phyloP scores from a whole-genome alignment of 2,329 filamentous ascomycete species.

The Ophiocordyceps robertsii region DNA sequence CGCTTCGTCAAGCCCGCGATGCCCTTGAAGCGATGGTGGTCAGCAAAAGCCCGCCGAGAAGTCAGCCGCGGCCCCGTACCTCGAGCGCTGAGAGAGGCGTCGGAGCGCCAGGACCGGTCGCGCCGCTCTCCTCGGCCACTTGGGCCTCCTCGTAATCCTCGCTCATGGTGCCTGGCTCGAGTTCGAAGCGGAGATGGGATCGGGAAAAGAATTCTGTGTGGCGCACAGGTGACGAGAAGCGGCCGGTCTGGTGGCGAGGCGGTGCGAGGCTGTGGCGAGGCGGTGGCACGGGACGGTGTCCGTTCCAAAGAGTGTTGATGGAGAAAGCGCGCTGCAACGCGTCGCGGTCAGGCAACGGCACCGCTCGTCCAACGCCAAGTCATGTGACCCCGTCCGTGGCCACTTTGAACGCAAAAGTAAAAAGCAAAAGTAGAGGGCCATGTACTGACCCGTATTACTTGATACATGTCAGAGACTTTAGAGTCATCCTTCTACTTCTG shows the following conservation, averaged over 20 bases:
- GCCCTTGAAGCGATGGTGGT: constrained; percentile 39
- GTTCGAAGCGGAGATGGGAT: too few species aligned
- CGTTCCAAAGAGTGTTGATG: constrained; percentile 5
- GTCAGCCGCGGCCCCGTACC: constrained; percentile 35
- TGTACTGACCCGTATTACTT: too few species aligned
- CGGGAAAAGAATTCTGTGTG: not conserved
- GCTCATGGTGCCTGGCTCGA: constrained; percentile 23
- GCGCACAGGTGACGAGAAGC: not conserved
- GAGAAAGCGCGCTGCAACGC: constrained; percentile 18
- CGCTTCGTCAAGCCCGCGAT: constrained; percentile 82
- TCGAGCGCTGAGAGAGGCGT: constrained; percentile 78
- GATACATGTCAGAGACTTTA: too few species aligned
- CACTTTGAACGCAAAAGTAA: too few species aligned
- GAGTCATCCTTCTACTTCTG: too few species aligned
- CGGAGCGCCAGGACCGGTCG: constrained; percentile 80
- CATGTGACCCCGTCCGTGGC: constrained; percentile 15
- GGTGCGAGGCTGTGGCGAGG: too few species aligned
- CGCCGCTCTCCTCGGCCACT: constrained; percentile 53
- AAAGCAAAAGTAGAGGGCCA: too few species aligned
- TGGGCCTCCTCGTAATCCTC: constrained; percentile 54
- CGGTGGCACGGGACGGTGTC: not conserved
- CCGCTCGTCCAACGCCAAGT: constrained; percentile 19
- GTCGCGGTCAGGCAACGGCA: constrained; percentile 15
- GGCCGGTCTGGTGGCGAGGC: too few species aligned
- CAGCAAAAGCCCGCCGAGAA: constrained; percentile 1